Conservation (phyloP, 23 red algal species). For the Gracilaria domingensis region DNA sequence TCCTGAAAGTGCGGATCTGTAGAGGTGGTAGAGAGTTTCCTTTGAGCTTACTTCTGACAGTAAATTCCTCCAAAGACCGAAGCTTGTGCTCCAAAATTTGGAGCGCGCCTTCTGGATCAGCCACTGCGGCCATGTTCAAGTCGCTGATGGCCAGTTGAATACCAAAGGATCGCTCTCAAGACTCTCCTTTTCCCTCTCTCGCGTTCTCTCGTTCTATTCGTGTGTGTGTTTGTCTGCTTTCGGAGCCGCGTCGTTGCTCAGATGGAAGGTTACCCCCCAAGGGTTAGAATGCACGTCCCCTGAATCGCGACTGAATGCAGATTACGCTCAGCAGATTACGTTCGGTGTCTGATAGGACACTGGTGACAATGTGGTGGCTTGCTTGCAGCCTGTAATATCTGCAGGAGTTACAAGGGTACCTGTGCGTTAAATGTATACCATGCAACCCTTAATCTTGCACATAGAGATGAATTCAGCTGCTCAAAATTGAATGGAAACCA, state of each 20-base stretch:
- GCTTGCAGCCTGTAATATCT: too few species aligned
- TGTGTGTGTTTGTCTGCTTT: too few species aligned
- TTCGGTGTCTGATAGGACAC: too few species aligned
- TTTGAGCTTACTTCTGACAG: conserved; percentile 32
- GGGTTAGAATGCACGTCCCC: background rate
- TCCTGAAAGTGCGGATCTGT: conserved; percentile 41
- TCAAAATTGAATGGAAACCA: background rate
- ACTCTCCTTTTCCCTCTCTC: background rate
- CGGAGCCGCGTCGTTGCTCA: background rate
- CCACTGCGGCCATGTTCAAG: conserved; percentile 19
- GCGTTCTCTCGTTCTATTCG: too few species aligned
- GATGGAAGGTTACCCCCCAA: background rate
- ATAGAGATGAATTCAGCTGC: background rate
- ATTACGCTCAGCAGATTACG: too few species aligned
- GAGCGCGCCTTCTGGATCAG: conserved; percentile 37
- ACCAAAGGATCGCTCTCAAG: background rate
- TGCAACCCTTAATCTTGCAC: too few species aligned
- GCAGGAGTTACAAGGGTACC: too few species aligned
- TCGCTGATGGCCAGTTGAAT: background rate
- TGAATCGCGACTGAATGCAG: too few species aligned
- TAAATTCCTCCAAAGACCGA: conserved; percentile 50
- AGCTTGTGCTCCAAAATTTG: conserved; percentile 61
- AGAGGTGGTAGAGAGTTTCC: conserved; percentile 43
- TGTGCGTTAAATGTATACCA: too few species aligned
- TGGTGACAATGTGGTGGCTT: too few species aligned